Conservation (phyloP, 257 asterid species). For the Rhazya stricta region DNA sequence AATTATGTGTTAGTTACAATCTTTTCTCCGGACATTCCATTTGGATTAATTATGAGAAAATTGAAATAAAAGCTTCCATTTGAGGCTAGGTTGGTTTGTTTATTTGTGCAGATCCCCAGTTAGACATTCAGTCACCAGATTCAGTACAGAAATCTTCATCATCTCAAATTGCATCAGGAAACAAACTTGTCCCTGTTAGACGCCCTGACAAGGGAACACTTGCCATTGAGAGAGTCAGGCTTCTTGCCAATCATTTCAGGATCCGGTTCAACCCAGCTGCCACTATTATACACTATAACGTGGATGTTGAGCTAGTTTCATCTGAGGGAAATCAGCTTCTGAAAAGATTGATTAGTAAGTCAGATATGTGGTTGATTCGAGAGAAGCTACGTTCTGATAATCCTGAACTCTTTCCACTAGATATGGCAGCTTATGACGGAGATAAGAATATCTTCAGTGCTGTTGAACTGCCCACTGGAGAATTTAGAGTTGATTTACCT, state of each 20-base stretch:
- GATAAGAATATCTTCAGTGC: conserved; percentile 60
- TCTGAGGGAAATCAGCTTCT: conserved; percentile 20
- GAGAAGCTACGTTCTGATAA: conserved; percentile 34
- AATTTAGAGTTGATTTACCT: conserved; percentile 29
- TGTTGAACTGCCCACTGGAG: conserved; percentile 38
- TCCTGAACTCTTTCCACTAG: conserved; percentile 29
- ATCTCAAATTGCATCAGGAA: conserved; percentile 8
- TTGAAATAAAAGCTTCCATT: too few species aligned
- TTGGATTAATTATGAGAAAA: not conserved
- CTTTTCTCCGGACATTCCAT: too few species aligned
- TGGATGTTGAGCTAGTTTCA: conserved; percentile 36
- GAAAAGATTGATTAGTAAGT: conserved; percentile 30
- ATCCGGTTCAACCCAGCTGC: conserved; percentile 29
- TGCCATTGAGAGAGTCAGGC: conserved; percentile 26
- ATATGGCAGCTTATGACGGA: conserved; percentile 54
- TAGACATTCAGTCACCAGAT: conserved; percentile 12
- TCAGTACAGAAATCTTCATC: conserved; percentile 17
- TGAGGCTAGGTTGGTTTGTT: not conserved
- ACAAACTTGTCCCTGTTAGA: conserved; percentile 31
- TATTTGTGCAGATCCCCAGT: conserved; percentile 22
- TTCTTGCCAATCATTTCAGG: conserved; percentile 61
- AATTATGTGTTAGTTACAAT: too few species aligned
- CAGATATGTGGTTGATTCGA: conserved; percentile 35
- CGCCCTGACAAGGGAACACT: conserved; percentile 57
- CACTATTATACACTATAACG: conserved; percentile 51